These are phyloP conservation scores for Fusarium nygamai DNA, from an alignment of 2,329 filamentous ascomycete species.

Conservation along the genomic window DNA sequence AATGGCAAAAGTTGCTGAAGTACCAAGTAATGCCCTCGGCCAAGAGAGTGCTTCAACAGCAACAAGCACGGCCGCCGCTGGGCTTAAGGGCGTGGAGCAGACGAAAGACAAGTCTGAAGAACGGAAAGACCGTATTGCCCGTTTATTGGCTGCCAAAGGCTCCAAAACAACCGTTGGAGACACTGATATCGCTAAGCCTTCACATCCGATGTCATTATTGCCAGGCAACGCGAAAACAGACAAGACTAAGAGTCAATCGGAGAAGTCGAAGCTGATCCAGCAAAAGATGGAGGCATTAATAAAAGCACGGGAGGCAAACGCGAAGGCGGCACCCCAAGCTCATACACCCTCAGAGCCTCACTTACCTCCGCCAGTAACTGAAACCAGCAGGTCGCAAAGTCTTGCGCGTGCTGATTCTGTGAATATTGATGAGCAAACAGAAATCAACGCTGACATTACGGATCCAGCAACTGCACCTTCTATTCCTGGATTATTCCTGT, in stretches of 20 bases:
- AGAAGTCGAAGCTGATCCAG: constrained; percentile 78
- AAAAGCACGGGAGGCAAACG: constrained; percentile 61
- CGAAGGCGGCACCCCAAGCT: constrained; percentile 33
- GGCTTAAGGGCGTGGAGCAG: constrained; percentile 57
- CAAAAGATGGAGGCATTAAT: constrained; percentile 82
- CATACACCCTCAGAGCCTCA: background rate
- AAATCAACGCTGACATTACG: constrained; percentile 1
- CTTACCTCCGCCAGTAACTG: constrained; percentile 1
- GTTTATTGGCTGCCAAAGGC: constrained; percentile 77
- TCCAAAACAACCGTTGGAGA: constrained; percentile 56
- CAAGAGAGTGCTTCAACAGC: background rate
- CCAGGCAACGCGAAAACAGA: constrained; percentile 1
- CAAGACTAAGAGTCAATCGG: constrained; percentile 56
- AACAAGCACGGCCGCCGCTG: background rate
- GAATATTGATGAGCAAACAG: constrained; percentile 6
- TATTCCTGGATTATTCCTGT: constrained; percentile 53
- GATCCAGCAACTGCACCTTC: constrained; percentile 31
- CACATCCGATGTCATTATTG: constrained; percentile 35
- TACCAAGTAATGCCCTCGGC: background rate
- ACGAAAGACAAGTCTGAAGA: constrained; percentile 63
- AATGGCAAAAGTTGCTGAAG: background rate
- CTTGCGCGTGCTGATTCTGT: background rate
- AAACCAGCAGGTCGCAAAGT: constrained; percentile 3
- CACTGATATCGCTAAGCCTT: background rate
- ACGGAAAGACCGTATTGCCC: constrained; percentile 80